Evolutionary conservation across 257 asterid genomes (phyloP).

Genomic region (Henckelia pumila): DNA sequence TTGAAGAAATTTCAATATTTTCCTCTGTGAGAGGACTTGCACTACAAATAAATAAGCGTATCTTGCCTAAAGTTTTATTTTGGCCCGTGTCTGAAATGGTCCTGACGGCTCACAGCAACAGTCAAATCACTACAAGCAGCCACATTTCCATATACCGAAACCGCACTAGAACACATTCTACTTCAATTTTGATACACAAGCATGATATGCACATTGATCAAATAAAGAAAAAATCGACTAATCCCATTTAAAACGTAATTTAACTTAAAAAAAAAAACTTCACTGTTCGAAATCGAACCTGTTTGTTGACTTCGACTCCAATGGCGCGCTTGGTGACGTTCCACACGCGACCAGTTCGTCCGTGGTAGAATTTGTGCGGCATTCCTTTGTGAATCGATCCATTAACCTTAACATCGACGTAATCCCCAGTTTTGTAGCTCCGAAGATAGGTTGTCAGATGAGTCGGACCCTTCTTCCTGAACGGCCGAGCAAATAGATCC

Average conservation of each 20-base stretch:
- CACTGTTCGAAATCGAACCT: conserved; percentile 4
- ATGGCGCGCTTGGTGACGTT: conserved; percentile 33
- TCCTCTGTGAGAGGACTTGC: not conserved
- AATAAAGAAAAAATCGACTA: not conserved
- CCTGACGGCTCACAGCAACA: not conserved
- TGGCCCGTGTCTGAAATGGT: not conserved
- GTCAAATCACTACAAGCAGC: not conserved
- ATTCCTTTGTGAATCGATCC: conserved; percentile 33
- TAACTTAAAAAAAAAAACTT: not conserved
- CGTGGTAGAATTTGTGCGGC: conserved; percentile 35
- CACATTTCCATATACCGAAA: no score
- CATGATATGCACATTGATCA: not conserved
- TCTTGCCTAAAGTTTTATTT: not conserved
- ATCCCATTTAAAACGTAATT: not conserved
- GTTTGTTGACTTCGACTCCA: conserved; percentile 31
- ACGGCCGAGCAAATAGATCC: conserved; percentile 26
- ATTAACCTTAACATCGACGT: conserved; percentile 30
- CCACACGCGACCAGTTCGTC: conserved; percentile 32
- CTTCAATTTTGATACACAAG: not conserved
- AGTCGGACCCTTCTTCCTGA: conserved; percentile 35
- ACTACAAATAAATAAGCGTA: not conserved
- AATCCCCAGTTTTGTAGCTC: conserved; percentile 23
- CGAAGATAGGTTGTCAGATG: conserved; percentile 30
- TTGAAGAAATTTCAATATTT: not conserved
- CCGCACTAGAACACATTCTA: no score